Base-by-base conservation (phyloP, 805 yeast genomes). In the Candida pseudoglaebosa region DNA sequence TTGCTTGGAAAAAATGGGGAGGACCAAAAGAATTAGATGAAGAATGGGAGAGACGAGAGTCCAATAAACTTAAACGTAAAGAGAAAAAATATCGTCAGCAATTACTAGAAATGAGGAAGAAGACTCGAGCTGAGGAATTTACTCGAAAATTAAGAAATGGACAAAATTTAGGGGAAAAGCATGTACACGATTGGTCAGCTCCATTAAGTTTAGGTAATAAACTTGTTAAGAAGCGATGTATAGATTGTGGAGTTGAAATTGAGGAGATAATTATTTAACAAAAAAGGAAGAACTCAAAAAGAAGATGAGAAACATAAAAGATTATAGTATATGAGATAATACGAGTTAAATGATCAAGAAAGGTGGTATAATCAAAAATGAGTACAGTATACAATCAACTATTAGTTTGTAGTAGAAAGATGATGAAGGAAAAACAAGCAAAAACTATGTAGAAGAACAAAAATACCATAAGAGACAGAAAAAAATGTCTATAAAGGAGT, bases 1-100 rank as follows among this genome's bases (percentile, higher is more conserved):
- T 73, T 61, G 95, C 98, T 0, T 86, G 82, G 65, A 82, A 84
- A 54, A 91, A 93, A 62, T 93, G 99, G 99, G 95, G 93, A 1
- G 83, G 95, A 1, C 75, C 82, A 7, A 96, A 88, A 39, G 88
- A 84, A 0, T 62, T 93, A 28, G 99, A 93, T 59, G 74, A 74
- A n/a, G 99, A 93, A 58, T 93, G 95, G 86, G 84, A 86, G 47
- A 62, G 87, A 37, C 65, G 99, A 22, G 95, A 87, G 58, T 77
- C 73, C 35, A 72, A 76, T 53, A 79, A 86, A 45, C 69, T 86
- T 14, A 75, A 77, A 41, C 68, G 96, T 37, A 74, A 85, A 43
- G 96, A 89, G 46, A 80, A 80, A 52, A 80, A 80, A 58, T 93
- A 86, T 58, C 80, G 84, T 46, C 73, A 74, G n/a, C 81, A 84